phyloP scores from a whole-genome alignment of 208 protist genomes.

The Trichomonas tenax region DNA sequence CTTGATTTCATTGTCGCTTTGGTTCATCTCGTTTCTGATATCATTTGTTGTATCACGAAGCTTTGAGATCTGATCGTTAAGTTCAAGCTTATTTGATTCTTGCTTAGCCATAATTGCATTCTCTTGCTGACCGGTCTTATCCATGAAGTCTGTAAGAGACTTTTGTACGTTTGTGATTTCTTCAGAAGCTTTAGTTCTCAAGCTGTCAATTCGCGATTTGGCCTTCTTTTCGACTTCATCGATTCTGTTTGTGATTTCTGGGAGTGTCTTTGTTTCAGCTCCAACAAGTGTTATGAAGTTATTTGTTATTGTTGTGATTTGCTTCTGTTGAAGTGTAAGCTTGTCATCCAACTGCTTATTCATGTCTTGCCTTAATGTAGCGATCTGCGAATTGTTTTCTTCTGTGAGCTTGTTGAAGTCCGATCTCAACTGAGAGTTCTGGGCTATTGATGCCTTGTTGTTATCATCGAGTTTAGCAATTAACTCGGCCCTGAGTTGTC shows the following conservation, averaged over 20 bases:
- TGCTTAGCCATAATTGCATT: not conserved
- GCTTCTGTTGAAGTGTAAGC: not conserved
- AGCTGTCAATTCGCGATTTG: not conserved
- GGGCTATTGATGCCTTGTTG: not conserved
- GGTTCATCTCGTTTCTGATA: not conserved
- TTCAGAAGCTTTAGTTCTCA: not conserved
- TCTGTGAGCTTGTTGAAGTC: not conserved
- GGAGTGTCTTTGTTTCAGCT: not conserved
- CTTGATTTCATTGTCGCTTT: not conserved
- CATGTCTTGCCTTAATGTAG: not conserved
- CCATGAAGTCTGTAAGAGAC: not conserved
- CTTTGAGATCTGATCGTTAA: not conserved
- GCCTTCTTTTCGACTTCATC: not conserved
- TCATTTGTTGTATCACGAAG: not conserved
- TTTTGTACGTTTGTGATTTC: not conserved
- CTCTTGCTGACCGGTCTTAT: not conserved
- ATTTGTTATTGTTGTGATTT: not conserved
- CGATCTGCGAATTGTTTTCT: not conserved
- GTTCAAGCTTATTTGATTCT: not conserved
- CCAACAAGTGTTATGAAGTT: not conserved
- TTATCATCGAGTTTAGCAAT: not conserved
- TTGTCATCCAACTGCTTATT: not conserved
- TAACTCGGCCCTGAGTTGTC: not conserved
- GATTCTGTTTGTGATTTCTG: not conserved
- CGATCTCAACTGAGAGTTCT: not conserved